Percentiles rank a stretch among this genome's conserved stretches.
phyloP scores from a whole-genome alignment of 1,284 basidiomycete genomes.

The Heliocybe sulcata region DNA sequence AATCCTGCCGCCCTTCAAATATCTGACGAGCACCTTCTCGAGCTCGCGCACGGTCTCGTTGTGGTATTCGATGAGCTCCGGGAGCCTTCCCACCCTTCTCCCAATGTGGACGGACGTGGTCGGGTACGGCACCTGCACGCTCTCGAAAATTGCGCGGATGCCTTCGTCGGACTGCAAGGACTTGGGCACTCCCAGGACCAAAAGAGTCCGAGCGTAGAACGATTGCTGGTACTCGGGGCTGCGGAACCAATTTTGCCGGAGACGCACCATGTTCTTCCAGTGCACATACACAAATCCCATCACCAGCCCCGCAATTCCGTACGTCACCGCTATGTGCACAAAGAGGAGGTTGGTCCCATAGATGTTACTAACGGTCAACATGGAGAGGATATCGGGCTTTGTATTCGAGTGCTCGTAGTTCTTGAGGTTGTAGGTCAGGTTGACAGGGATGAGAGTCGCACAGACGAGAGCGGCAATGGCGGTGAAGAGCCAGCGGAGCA shows the following conservation, averaged over 20 bases:
- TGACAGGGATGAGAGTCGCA: slow-evolving; percentile 76
- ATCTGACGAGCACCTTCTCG: slow-evolving; percentile 77
- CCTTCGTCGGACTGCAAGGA: slow-evolving; percentile 75
- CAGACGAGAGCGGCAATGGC: slow-evolving; percentile 63
- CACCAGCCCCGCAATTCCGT: slow-evolving; percentile 65
- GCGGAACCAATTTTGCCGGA: slow-evolving; percentile 68
- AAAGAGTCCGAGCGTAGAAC: slow-evolving; percentile 76
- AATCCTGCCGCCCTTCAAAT: slow-evolving; percentile 73
- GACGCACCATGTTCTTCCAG: slow-evolving; percentile 67
- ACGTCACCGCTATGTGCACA: slow-evolving; percentile 70
- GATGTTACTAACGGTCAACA: slow-evolving; percentile 78
- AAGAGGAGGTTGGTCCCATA: slow-evolving; percentile 52
- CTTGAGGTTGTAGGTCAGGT: slow-evolving; percentile 65
- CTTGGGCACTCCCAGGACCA: slow-evolving; percentile 68
- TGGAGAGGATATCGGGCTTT: slow-evolving; percentile 55
- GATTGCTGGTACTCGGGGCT: slow-evolving; percentile 70
- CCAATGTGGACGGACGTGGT: slow-evolving; percentile 82
- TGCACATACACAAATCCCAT: slow-evolving; percentile 62
- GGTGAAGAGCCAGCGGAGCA: slow-evolving; percentile 78
- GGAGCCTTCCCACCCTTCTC: slow-evolving; percentile 65
- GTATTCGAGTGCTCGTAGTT: slow-evolving; percentile 35
- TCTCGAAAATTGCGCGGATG: slow-evolving; percentile 62
- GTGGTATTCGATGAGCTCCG: slow-evolving; percentile 78
- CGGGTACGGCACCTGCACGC: slow-evolving; percentile 73
- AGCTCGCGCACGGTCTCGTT: slow-evolving; percentile 82